Conservation (phyloP, 2,329 filamentous ascomycete genomes). For the Samsoniella hepiali region DNA sequence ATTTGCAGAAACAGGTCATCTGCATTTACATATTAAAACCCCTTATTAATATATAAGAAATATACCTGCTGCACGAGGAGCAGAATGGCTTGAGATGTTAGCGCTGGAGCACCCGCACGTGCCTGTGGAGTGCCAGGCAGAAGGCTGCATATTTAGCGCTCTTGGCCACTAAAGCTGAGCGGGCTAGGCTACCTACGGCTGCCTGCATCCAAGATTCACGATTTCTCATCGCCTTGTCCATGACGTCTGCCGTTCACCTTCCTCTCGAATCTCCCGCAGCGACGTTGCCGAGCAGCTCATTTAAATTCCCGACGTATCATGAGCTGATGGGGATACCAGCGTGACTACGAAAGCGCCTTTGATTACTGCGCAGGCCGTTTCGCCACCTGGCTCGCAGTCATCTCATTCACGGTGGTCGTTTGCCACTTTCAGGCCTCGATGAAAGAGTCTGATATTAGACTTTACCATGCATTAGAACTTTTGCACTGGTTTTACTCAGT, state of each 20-base stretch:
- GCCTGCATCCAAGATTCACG: background rate
- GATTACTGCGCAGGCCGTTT: background rate
- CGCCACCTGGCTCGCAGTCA: background rate
- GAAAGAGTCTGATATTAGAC: background rate
- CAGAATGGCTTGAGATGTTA: background rate
- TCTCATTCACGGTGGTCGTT: constrained; percentile 12
- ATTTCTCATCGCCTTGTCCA: constrained; percentile 7
- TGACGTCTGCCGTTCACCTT: background rate
- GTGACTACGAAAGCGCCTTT: background rate
- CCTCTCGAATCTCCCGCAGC: background rate
- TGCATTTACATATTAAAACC: background rate
- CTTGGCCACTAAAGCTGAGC: background rate
- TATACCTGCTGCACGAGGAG: background rate
- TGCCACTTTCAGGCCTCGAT: background rate
- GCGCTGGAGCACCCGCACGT: background rate
- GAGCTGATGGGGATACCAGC: too few relatives aligned
- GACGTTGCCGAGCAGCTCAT: background rate
- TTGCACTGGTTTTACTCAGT: background rate
- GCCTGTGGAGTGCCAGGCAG: background rate
- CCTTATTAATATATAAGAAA: background rate
- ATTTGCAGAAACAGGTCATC: background rate
- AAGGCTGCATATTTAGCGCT: background rate
- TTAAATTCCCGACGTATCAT: background rate
- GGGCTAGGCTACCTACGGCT: constrained; percentile 1
- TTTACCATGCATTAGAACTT: background rate